Percentiles rank a stretch among this genome's conserved stretches.
Evolutionary conservation across 2,329 filamentous ascomycete species (phyloP).

Genomic region (Fusarium newnesense): DNA sequence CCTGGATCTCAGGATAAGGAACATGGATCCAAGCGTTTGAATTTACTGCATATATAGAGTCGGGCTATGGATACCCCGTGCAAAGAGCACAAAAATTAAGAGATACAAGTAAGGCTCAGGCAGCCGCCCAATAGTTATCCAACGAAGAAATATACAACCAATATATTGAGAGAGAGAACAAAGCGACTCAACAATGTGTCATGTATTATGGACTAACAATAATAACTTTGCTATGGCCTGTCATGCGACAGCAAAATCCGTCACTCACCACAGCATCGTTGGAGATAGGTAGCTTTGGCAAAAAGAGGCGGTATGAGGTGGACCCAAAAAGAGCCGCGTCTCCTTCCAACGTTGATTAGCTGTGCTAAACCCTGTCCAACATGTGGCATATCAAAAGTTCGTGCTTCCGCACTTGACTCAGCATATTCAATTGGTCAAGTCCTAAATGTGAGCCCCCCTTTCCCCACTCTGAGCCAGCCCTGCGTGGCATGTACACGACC

Average conservation of each 20-base stretch:
- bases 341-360: constrained; percentile 4
- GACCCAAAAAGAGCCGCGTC: constrained; percentile 42
- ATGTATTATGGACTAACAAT: neutral
- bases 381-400: constrained; percentile 43
- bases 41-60: constrained; percentile 29
- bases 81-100: constrained; percentile 24
- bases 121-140: constrained; percentile 3
- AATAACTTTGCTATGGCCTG: neutral
- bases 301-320: constrained; percentile 3
- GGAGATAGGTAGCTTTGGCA: neutral
- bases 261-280: neutral
- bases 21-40: constrained; percentile 19
- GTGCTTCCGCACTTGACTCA: constrained; percentile 28
- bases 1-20: constrained; percentile 16
- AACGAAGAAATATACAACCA: constrained; percentile 6
- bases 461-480: constrained; percentile 31
- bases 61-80: constrained; percentile 40
- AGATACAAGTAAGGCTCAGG: constrained; percentile 17
- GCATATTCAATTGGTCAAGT: neutral
- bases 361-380: constrained; percentile 44
- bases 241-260: neutral
- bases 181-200: neutral
- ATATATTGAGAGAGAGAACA: neutral
- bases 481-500: constrained; percentile 22
- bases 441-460: neutral